A percentile compares a stretch with the other conserved stretches of the same genome.
These are phyloP conservation scores for Lolium multiflorum DNA, from an alignment of 176 grass and related monocot genomes.

Conservation along the genomic window DNA sequence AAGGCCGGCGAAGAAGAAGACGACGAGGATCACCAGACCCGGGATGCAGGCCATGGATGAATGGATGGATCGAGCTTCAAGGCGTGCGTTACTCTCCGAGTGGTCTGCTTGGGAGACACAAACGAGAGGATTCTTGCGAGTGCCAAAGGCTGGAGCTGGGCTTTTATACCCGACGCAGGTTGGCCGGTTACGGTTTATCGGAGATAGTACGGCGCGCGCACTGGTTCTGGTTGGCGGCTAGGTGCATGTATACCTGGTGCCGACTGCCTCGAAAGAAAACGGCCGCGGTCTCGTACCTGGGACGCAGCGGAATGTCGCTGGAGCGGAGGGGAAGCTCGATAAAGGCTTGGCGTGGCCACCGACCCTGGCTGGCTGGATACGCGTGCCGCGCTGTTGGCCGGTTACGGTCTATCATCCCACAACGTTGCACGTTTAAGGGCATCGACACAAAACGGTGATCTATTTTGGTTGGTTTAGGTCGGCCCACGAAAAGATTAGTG, in stretches of 20 bases:
- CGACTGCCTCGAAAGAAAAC: background rate
- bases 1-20: background rate
- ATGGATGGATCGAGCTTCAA: background rate
- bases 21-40: background rate
- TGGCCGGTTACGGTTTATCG: background rate
- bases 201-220: no score
- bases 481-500: no score
- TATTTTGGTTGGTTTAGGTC: no score
- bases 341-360: constrained; percentile 14
- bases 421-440: background rate
- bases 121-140: background rate
- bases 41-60: constrained; percentile 19
- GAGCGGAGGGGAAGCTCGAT: background rate
- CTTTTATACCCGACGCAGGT: constrained; percentile 38
- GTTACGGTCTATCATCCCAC: background rate
- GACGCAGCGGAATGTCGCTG: constrained; percentile 16
- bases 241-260: constrained; percentile 24
- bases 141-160: background rate
- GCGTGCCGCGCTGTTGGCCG: constrained; percentile 32
- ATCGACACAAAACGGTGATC: no score
- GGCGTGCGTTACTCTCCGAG: background rate
- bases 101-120: background rate
- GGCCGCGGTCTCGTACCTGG: constrained; percentile 18
- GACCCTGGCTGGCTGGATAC: constrained; percentile 41
- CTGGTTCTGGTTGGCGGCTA: no score